A percentile compares a stretch with the other conserved stretches of the same genome.
Conservation (phyloP, 2,329 filamentous ascomycete genomes). For the Colletotrichum tropicicola region DNA sequence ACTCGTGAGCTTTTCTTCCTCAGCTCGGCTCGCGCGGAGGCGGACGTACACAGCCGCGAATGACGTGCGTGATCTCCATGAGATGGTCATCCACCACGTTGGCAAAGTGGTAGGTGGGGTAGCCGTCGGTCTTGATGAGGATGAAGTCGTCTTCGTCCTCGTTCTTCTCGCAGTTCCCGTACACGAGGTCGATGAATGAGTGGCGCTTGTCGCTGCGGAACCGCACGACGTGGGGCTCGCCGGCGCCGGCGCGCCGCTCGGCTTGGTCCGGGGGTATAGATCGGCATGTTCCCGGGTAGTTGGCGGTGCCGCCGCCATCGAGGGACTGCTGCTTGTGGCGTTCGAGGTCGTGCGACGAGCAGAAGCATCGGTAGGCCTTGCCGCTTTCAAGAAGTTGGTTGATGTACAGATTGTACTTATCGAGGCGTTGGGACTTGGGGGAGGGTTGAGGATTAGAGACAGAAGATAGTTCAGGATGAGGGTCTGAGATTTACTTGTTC, state of each 20-base stretch:
- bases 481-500: constrained; percentile 67
- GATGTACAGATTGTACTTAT: constrained; percentile 77
- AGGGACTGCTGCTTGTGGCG: constrained; percentile 71
- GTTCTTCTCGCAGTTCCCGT: constrained; percentile 70
- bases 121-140: constrained; percentile 88
- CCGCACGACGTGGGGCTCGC: constrained; percentile 80
- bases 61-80: constrained; percentile 96
- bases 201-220: constrained; percentile 73
- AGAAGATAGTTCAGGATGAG: neutral
- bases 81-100: constrained; percentile 96
- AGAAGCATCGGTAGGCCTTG: constrained; percentile 94
- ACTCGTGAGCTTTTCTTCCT: neutral
- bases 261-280: constrained; percentile 74
- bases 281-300: constrained; percentile 74
- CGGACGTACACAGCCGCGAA: constrained; percentile 77
- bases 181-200: constrained; percentile 80
- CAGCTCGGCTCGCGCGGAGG: neutral
- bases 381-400: constrained; percentile 73
- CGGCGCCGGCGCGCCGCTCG: constrained; percentile 71
- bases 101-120: constrained; percentile 95
- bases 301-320: constrained; percentile 52
- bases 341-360: constrained; percentile 76
- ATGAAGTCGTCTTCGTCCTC: constrained; percentile 81
- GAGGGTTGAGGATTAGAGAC: neutral
- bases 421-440: constrained; percentile 78